Evolutionary conservation across 2,329 filamentous ascomycete species (phyloP).

Genomic region (Xylariaceae sp.): DNA sequence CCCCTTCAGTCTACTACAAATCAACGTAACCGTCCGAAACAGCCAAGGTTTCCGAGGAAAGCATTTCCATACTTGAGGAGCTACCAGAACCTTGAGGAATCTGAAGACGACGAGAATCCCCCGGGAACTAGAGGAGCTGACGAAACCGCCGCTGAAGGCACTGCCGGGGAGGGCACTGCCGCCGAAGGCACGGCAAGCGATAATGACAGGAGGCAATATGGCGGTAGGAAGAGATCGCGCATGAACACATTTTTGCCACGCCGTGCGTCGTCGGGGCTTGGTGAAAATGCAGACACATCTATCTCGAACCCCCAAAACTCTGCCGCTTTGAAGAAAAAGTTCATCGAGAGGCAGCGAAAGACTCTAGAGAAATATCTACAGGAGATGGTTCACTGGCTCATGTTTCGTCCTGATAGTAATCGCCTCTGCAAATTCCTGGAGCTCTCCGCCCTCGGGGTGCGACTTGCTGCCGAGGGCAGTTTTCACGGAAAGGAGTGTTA

Average conservation of each 20-base stretch:
- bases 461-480: constrained; percentile 90
- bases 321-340: constrained; percentile 59
- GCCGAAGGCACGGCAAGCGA: constrained; percentile 70
- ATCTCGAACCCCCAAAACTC: constrained; percentile 50
- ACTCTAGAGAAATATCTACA: constrained; percentile 89
- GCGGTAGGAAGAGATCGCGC: constrained; percentile 53
- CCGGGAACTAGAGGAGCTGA: constrained; percentile 44
- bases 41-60: constrained; percentile 87
- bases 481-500: constrained; percentile 98
- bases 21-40: constrained; percentile 69
- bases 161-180: constrained; percentile 49
- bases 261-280: constrained; percentile 55
- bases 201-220: constrained; percentile 56
- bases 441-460: constrained; percentile 88
- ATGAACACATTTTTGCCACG: constrained; percentile 57
- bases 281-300: constrained; percentile 50
- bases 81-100: constrained; percentile 75
- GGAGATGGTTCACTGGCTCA: constrained; percentile 93
- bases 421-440: constrained; percentile 95
- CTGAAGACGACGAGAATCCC: constrained; percentile 69
- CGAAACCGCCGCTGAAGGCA: constrained; percentile 42
- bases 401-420: constrained; percentile 95
- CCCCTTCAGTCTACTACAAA: constrained; percentile 72
- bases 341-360: constrained; percentile 80
- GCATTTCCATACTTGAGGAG: constrained; percentile 89